phyloP scores from a whole-genome alignment of 805 yeast species.

The Schwanniomyces occidentalis region DNA sequence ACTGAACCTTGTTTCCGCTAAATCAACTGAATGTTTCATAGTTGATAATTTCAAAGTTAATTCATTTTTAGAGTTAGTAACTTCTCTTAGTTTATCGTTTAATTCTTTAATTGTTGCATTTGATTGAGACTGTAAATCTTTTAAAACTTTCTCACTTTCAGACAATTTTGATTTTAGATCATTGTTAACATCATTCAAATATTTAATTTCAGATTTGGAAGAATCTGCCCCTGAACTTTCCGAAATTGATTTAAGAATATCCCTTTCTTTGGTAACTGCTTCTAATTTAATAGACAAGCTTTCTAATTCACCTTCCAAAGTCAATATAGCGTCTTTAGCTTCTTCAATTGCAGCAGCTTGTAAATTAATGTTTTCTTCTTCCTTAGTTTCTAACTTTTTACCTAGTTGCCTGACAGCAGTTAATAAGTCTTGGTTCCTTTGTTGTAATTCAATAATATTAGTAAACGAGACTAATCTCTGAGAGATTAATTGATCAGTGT shows the following conservation, averaged over 20 bases:
- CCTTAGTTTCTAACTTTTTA: constrained; percentile 65
- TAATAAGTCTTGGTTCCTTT: constrained; percentile 72
- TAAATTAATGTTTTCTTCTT: constrained; percentile 39
- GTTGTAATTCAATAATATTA: constrained; percentile 65
- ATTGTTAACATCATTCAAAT: constrained; percentile 24
- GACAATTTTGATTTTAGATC: constrained; percentile 34
- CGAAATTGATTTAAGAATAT: constrained; percentile 49
- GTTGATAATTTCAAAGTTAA: constrained; percentile 51
- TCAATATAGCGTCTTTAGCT: constrained; percentile 67
- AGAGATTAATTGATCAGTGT: constrained; percentile 70
- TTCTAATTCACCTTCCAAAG: constrained; percentile 59
- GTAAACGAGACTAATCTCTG: constrained; percentile 73
- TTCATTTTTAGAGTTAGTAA: constrained; percentile 34
- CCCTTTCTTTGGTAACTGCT: constrained; percentile 65
- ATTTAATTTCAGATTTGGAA: constrained; percentile 16
- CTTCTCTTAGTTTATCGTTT: constrained; percentile 32
- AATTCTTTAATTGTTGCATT: constrained; percentile 47
- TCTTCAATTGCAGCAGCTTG: constrained; percentile 55
- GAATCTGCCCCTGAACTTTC: constrained; percentile 1
- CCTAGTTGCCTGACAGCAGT: constrained; percentile 72
- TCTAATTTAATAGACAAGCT: constrained; percentile 51
- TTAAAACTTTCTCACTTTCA: constrained; percentile 39
- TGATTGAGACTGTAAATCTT: constrained; percentile 37
- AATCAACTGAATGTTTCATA: constrained; percentile 52
- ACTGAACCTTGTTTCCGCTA: constrained; percentile 54